phyloP scores from a whole-genome alignment of 164 flowering plant species.

The Buxus sempervirens region DNA sequence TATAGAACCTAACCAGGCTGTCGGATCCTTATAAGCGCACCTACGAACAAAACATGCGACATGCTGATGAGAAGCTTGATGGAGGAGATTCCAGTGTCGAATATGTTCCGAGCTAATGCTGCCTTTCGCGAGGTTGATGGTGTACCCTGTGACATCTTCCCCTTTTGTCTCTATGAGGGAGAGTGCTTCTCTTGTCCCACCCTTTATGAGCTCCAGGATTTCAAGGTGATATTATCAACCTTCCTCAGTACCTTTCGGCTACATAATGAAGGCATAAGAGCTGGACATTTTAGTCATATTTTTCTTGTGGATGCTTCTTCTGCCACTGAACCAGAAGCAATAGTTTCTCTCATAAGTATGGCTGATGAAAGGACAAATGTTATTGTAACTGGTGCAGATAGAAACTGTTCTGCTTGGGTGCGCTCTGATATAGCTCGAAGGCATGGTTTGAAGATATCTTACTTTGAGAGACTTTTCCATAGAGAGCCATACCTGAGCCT shows the following conservation, averaged over 20 bases:
- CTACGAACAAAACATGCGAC: conserved; percentile 35
- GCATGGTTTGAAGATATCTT: conserved; percentile 32
- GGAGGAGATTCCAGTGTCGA: conserved; percentile 22
- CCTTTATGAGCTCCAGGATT: conserved; percentile 21
- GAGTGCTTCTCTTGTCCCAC: conserved; percentile 43
- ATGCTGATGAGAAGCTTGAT: conserved; percentile 25
- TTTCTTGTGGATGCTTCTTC: conserved; percentile 43
- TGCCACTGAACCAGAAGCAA: conserved; percentile 42
- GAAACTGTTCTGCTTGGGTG: conserved; percentile 21
- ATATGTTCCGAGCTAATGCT: conserved; percentile 46
- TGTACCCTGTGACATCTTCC: conserved; percentile 35
- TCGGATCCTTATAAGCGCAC: conserved; percentile 34
- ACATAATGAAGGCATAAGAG: conserved; percentile 23
- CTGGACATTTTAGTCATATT: conserved; percentile 51
- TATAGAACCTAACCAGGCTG: conserved; percentile 8
- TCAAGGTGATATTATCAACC: conserved; percentile 37
- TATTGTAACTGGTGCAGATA: conserved; percentile 32
- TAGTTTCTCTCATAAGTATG: conserved; percentile 35
- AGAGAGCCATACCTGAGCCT: conserved; percentile 16
- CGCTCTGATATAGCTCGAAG: conserved; percentile 31
- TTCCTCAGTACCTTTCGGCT: conserved; percentile 41
- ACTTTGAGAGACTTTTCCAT: conserved; percentile 35
- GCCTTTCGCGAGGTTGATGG: conserved; percentile 40
- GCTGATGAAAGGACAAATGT: conserved; percentile 32
- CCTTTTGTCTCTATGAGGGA: conserved; percentile 23